phyloP scores from a whole-genome alignment of 768 basidiomycete species.

The Suillus clintonianus region DNA sequence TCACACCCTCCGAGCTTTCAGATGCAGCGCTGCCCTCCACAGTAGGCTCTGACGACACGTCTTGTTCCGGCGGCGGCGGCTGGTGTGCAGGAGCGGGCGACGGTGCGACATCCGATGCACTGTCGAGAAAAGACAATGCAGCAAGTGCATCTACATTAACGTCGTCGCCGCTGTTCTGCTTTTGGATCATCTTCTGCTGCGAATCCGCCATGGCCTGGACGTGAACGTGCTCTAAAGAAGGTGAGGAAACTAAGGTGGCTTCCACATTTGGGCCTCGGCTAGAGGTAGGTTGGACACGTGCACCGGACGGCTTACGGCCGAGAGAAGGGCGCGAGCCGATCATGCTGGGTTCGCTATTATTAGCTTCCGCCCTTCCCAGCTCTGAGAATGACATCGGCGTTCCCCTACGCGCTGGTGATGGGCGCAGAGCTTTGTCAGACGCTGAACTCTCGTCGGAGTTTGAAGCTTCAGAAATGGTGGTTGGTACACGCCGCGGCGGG shows the following conservation, averaged over 20 bases:
- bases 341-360: constrained; percentile 38
- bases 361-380: constrained; percentile 14
- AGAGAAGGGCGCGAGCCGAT: constrained; percentile 35
- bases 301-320: constrained; percentile 79
- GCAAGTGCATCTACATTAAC: constrained; percentile 72
- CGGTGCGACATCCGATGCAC: constrained; percentile 22
- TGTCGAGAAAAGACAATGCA: constrained; percentile 73
- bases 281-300: constrained; percentile 61
- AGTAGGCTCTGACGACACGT: constrained; percentile 36
- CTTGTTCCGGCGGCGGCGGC: constrained; percentile 20
- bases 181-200: constrained; percentile 13
- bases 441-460: constrained; percentile 39
- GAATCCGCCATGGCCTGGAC: constrained; percentile 35
- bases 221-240: constrained; percentile 31
- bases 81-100: constrained; percentile 17
- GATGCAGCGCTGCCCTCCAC: constrained; percentile 21
- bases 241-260: constrained; percentile 40
- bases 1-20: constrained; percentile 27
- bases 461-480: constrained; percentile 45
- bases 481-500: constrained; percentile 41
- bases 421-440: constrained; percentile 29
- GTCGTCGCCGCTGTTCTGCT: constrained; percentile 42
- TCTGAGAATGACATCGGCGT: constrained; percentile 17
- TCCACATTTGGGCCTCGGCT: constrained; percentile 41
- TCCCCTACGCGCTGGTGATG: constrained; percentile 17